Evolutionary conservation across 2,329 filamentous ascomycete genomes (phyloP), one percentile per base, ranked within the genome.

Genomic region (Coniochaeta sp.): DNA sequence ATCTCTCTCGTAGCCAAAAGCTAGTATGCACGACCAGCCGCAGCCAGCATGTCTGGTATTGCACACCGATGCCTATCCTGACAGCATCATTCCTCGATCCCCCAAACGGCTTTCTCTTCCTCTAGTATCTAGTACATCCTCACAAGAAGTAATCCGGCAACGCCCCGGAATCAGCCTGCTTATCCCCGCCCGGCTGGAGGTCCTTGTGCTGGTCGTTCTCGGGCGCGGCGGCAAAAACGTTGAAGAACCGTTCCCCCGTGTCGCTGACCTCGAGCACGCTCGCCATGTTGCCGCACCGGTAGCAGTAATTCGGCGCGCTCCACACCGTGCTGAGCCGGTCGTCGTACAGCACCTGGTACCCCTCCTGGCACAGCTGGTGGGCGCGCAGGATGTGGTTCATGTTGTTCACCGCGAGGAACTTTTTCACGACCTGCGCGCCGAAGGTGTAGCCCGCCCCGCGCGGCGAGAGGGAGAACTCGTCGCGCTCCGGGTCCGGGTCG

Each of bases 321-420:
- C 94, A 99, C 6, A 99, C 94, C 1, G 94, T 99, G 67, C 90
- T 96, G 32, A 99, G 73, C 14, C 87, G 82, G 69, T 97, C 92
- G 63, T 97, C 92, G 68, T 96, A 99, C 14, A 99, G 81, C 46
- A 97, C 88, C 71, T 97, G 94, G 68, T 92, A 99, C 1, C 94
- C 94, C 72, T 99, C 94, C 69, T 99, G 94, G 68, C 94, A 99
- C 4, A 99, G 81, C 73, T 99, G 94, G 70, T 99, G 94, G n/a
- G 94, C 94, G 22, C 94, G 88, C 52, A 99, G 77, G 57, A 99
- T 99, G 69, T 99, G 94, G 28, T 87, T 92, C 91, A 99, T 97
- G 68, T 83, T 87, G 71, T 99, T 99, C 61, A 99, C 91, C 60
- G 94, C 89, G 28, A 99, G 76, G 69, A 99, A 99, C 71, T 99